phyloP scores from a whole-genome alignment of 1,284 basidiomycete species.

The Sporisorium scitamineum region DNA sequence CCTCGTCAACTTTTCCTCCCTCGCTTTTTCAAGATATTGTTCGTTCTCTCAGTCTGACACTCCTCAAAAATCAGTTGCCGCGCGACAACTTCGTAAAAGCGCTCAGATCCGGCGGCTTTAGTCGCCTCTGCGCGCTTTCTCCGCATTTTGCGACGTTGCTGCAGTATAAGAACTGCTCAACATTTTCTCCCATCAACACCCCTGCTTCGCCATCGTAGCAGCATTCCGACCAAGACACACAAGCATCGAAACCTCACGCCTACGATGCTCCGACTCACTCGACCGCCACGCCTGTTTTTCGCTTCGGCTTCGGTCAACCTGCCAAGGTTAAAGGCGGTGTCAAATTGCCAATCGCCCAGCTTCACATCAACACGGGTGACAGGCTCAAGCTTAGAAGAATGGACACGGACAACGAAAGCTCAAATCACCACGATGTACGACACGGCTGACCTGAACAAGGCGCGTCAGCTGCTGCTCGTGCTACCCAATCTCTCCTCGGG shows the following conservation, averaged over 20 bases:
- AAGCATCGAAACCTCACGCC: neutral
- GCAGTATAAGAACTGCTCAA: neutral
- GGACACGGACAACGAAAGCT: constrained; percentile 19
- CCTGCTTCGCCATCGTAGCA: no score
- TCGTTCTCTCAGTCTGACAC: neutral
- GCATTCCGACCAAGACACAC: neutral
- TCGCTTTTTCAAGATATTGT: neutral
- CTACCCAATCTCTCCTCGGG: constrained; percentile 21
- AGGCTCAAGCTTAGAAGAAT: constrained; percentile 26
- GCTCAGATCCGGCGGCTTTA: neutral
- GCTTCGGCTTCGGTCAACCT: neutral
- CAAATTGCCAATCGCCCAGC: neutral
- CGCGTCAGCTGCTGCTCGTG: constrained; percentile 37
- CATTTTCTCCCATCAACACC: no score
- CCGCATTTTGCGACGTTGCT: constrained; percentile 1
- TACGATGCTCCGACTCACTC: constrained; percentile 12
- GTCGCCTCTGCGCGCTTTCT: neutral
- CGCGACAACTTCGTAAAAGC: constrained; percentile 13
- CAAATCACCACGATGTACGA: constrained; percentile 33
- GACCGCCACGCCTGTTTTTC: constrained; percentile 8
- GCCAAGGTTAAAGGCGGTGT: neutral
- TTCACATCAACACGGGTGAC: neutral
- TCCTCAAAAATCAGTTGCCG: neutral
- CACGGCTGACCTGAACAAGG: constrained; percentile 44
- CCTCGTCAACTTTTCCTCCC: neutral